phyloP scores from a whole-genome alignment of 108 stramenopile genomes.

The Schizochytrium sp. region DNA sequence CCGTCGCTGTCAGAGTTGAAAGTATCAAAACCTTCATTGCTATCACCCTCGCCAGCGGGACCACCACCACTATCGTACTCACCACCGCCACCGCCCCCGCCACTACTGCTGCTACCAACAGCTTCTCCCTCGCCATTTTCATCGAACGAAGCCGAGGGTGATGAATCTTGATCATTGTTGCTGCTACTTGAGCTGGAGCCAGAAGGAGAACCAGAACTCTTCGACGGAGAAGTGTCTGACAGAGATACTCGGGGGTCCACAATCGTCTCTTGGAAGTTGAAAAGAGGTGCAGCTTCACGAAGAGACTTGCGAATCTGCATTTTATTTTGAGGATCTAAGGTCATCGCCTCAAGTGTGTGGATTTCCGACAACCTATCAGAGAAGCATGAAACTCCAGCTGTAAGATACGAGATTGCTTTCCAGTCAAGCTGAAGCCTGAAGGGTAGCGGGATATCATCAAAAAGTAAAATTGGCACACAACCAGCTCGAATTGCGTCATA shows the following conservation, averaged over 20 bases:
- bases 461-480: conserved; percentile 36
- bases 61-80: conserved; percentile 34
- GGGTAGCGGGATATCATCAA: background rate
- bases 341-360: background rate
- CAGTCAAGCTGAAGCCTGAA: conserved; percentile 14
- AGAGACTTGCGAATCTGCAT: background rate
- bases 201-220: background rate
- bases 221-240: background rate
- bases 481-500: conserved; percentile 47
- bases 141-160: no score
- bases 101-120: background rate
- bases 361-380: background rate
- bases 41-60: background rate
- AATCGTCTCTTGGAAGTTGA: conserved; percentile 29
- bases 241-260: background rate
- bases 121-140: background rate
- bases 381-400: conserved; percentile 5
- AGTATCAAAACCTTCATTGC: no score
- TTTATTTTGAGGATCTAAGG: background rate
- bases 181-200: background rate
- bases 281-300: background rate
- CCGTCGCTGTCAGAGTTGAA: no score
- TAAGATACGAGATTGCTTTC: background rate
- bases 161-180: background rate
- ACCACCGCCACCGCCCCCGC: background rate